Percentiles rank a stretch among this genome's conserved stretches.
phyloP scores from a whole-genome alignment of 2,329 filamentous ascomycete species.

The Fusarium gaditjirri region DNA sequence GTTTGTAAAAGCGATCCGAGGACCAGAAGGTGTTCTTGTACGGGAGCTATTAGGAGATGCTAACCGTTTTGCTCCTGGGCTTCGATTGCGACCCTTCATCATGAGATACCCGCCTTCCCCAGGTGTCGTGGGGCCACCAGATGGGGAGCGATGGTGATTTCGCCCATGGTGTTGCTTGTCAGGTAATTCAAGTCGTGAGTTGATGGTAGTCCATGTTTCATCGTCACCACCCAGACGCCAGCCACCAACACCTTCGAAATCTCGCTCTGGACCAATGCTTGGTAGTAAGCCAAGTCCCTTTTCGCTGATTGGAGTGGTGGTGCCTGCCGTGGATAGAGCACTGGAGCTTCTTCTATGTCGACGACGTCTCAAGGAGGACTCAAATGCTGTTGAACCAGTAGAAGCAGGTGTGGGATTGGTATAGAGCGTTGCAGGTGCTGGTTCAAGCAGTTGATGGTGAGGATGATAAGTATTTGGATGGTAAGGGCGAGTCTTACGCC shows the following conservation, averaged over 20 bases:
- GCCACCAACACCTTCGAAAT: slow-evolving; percentile 69
- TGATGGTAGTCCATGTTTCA: slow-evolving; percentile 62
- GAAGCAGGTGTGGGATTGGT: slow-evolving; percentile 20
- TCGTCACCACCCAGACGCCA: slow-evolving; percentile 62
- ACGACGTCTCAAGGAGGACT: slow-evolving; percentile 38
- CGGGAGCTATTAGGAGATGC: slow-evolving; percentile 59
- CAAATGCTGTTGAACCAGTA: slow-evolving; percentile 32
- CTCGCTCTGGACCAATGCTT: slow-evolving; percentile 62
- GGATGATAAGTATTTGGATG: slow-evolving; percentile 32
- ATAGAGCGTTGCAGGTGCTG: slow-evolving; percentile 6
- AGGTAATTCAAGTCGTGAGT: slow-evolving; percentile 62
- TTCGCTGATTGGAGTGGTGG: slow-evolving; percentile 50
- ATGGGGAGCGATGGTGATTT: slow-evolving; percentile 58
- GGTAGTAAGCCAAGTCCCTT: slow-evolving; percentile 55
- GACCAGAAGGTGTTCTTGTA: slow-evolving; percentile 59
- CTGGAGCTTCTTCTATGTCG: slow-evolving; percentile 51
- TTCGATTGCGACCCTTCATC: slow-evolving; percentile 55
- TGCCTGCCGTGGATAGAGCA: slow-evolving; percentile 48
- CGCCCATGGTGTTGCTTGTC: slow-evolving; percentile 52
- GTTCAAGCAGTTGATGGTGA: slow-evolving; percentile 22
- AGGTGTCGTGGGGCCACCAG: slow-evolving; percentile 53
- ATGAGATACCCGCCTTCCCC: slow-evolving; percentile 56
- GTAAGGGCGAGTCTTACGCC: slow-evolving; percentile 49
- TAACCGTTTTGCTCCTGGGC: slow-evolving; percentile 47
- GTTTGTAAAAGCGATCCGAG: slow-evolving; percentile 47